Conservation (phyloP, 1,284 basidiomycete species). For the Lignosus rhinocerotis region DNA sequence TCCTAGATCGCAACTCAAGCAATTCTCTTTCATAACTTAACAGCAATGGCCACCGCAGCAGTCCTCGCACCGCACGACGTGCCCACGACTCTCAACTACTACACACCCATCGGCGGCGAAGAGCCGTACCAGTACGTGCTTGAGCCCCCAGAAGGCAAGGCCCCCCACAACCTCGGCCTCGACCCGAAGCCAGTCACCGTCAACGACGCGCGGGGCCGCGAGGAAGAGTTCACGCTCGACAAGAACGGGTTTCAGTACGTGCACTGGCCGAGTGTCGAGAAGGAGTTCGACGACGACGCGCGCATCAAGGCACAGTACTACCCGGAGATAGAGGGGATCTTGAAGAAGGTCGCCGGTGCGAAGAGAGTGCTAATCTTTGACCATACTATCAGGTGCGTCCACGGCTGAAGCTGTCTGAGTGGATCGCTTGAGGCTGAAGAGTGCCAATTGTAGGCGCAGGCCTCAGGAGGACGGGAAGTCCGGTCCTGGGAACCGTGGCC, state of each 20-base stretch:
- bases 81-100: constrained; percentile 36
- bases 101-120: constrained; percentile 27
- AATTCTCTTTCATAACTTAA: neutral
- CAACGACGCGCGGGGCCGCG: constrained; percentile 37
- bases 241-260: constrained; percentile 45
- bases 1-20: neutral
- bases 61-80: constrained; percentile 33
- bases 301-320: constrained; percentile 40
- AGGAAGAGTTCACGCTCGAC: constrained; percentile 39
- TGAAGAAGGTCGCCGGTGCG: constrained; percentile 39
- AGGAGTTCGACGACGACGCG: constrained; percentile 44
- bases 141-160: constrained; percentile 26
- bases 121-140: constrained; percentile 31
- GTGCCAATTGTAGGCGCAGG: constrained; percentile 18
- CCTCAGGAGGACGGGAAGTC: constrained; percentile 10
- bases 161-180: constrained; percentile 27
- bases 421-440: neutral
- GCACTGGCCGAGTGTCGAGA: constrained; percentile 37
- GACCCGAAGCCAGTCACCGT: constrained; percentile 30
- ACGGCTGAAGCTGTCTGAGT: neutral
- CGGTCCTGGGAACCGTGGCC: constrained; percentile 27
- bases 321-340: constrained; percentile 40
- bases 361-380: constrained; percentile 46
- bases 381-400: constrained; percentile 44
- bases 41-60: constrained; percentile 31